Base-by-base conservation (phyloP, 164 flowering plant species). In the Buxus sempervirens region DNA sequence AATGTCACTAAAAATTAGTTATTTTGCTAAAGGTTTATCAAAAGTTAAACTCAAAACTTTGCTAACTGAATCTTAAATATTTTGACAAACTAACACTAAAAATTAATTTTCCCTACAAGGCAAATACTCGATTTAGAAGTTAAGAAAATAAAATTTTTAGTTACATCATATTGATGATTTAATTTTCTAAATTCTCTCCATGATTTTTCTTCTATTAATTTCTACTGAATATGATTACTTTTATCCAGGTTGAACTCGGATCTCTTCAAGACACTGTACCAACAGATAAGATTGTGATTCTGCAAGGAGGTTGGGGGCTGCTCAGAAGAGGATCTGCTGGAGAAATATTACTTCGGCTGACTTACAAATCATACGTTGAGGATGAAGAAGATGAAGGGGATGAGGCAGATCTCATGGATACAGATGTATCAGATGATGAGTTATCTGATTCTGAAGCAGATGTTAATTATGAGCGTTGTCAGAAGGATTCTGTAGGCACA, bases 321-420 rank as follows among this genome's bases (percentile, higher is more conserved):
- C 79, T 92, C 63, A 71, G 82, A 59, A 86, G 78, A 67, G 81
- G 88, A 21, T 76, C 85, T 71, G 75, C 82, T 62, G 99, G 99
- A 57, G 97, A 95, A 77, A 77, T 95, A 65, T 76, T 95, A 53
- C 85, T 95, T 70, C 85, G 99, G 22, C 73, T 95, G 60, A 95
- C 99, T 60, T 92, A 92, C 73, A 92, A 92, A 81, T 97, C 96
- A 63, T 92, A 92, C 75, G 99, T 95, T 18, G 97, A 92, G 81
- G 99, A 95, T 77, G 99, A 95, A 84, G 99, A 92, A 69, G 99
- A 92, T 81, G 98, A 89, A 70, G 77, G 65, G 57, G 58, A 70
- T 54, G 73, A 51, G 70, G 70, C 36, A 20, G 78, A 78, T 53
- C 71, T 76, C 22, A 49, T 66, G 49, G 86, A 86, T 68, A 69